These are phyloP conservation scores for Phyllostachys edulis DNA, from an alignment of 176 grass and related monocot species.

Conservation along the genomic window DNA sequence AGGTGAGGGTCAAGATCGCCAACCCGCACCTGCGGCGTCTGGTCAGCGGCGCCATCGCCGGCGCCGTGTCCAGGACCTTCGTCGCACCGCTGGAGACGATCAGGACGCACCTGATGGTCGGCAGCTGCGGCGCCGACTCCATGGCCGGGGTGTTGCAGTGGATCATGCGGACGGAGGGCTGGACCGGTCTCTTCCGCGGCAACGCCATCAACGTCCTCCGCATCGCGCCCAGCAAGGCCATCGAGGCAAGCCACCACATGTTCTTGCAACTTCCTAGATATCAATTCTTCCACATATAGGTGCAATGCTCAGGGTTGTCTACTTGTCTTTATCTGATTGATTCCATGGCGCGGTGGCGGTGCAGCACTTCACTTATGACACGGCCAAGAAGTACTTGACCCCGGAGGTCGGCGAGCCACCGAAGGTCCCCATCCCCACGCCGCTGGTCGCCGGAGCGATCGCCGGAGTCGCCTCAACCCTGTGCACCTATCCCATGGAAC, in stretches of 20 bases:
- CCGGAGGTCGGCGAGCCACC: constrained; percentile 50
- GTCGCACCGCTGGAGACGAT: constrained; percentile 93
- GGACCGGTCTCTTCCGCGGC: constrained; percentile 81
- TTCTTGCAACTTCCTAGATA: background rate
- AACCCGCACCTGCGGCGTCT: constrained; percentile 68
- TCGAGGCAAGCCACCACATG: constrained; percentile 46
- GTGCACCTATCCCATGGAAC: constrained; percentile 88
- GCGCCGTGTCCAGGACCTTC: constrained; percentile 66
- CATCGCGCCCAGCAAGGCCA: constrained; percentile 83
- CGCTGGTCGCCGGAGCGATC: constrained; percentile 71
- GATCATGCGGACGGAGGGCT: constrained; percentile 65
- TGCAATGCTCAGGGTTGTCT: background rate
- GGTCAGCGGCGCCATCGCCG: constrained; percentile 71
- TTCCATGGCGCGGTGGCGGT: background rate
- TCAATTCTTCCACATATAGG: background rate
- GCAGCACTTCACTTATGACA: constrained; percentile 84
- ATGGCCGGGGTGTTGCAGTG: constrained; percentile 58
- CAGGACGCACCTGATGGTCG: constrained; percentile 87
- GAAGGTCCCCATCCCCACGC: constrained; percentile 56
- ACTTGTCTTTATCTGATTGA: background rate
- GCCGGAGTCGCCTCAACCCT: constrained; percentile 77
- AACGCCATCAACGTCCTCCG: constrained; percentile 83
- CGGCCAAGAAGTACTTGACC: constrained; percentile 65
- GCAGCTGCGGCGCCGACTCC: constrained; percentile 48
- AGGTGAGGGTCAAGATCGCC: constrained; percentile 47